phyloP scores from a whole-genome alignment of 495 filamentous ascomycete species.

The Aspergillus homomorphus region DNA sequence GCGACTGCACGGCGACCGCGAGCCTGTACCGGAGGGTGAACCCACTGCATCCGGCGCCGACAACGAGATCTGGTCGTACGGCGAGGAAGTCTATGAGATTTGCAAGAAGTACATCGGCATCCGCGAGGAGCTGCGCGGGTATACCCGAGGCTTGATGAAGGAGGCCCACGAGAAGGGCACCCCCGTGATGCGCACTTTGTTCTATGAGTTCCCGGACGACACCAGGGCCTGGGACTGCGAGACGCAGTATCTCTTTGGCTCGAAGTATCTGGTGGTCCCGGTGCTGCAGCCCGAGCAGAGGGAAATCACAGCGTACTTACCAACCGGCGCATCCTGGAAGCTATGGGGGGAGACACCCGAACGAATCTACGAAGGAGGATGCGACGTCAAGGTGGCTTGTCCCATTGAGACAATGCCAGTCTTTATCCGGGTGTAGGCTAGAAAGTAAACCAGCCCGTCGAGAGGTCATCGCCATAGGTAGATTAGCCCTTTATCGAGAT shows the following conservation, averaged over 20 bases:
- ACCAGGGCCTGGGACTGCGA: constrained; percentile 46
- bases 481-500: too few species aligned
- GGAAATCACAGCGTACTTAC: constrained; percentile 45
- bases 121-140: constrained; percentile 51
- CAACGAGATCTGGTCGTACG: constrained; percentile 62
- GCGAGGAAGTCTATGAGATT: constrained; percentile 52
- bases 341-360: constrained; percentile 27
- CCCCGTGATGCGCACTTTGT: constrained; percentile 54
- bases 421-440: constrained; percentile 25
- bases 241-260: constrained; percentile 54
- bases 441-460: neutral
- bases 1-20: constrained; percentile 57
- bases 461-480: too few species aligned
- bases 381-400: constrained; percentile 39
- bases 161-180: constrained; percentile 53
- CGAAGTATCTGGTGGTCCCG: constrained; percentile 51
- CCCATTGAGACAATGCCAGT: constrained; percentile 53
- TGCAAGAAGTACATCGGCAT: constrained; percentile 53
- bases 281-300: constrained; percentile 43
- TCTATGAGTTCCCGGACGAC: constrained; percentile 56
- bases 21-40: constrained; percentile 43
- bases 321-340: constrained; percentile 44
- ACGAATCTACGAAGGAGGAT: constrained; percentile 31
- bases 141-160: constrained; percentile 49
- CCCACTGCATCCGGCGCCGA: constrained; percentile 41